Percentiles rank a stretch among this genome's conserved stretches.
Conservation (phyloP, 305 asterid genomes). For the Nicotiana rustica region DNA sequence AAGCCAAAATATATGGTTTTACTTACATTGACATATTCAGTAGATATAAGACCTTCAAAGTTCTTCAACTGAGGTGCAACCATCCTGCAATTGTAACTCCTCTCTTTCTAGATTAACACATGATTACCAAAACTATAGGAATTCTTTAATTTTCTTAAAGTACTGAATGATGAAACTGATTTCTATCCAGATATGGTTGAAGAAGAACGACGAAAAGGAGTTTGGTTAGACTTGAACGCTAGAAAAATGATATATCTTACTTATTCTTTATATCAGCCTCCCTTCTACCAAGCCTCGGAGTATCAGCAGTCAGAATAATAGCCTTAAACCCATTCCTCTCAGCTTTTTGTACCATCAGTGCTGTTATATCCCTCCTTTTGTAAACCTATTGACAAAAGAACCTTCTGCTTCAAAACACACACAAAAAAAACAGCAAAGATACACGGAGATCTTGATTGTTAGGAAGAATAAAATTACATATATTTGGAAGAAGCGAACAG, state of each 20-base stretch:
- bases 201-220: background rate
- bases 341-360: constrained; percentile 70
- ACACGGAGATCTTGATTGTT: constrained; percentile 25
- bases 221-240: background rate
- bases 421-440: background rate
- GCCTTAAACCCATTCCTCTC: constrained; percentile 80
- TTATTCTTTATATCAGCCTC: constrained; percentile 78
- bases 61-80: constrained; percentile 64
- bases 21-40: constrained; percentile 56
- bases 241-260: constrained; percentile 41
- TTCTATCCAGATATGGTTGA: background rate
- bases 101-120: constrained; percentile 32
- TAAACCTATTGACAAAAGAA: constrained; percentile 49
- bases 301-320: constrained; percentile 66
- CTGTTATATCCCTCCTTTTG: constrained; percentile 63
- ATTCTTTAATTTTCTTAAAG: background rate
- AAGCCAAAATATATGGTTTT: background rate
- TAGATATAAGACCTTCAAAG: constrained; percentile 66
- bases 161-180: background rate
- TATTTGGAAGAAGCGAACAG: constrained; percentile 75
- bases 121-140: constrained; percentile 38
- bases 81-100: constrained; percentile 62
- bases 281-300: constrained; percentile 75
- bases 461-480: constrained; percentile 47
- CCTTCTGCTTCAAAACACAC: background rate